Percentiles rank a stretch among this genome's conserved stretches.
Evolutionary conservation across 768 basidiomycete species (phyloP).

Genomic region (Collybia nuda): DNA sequence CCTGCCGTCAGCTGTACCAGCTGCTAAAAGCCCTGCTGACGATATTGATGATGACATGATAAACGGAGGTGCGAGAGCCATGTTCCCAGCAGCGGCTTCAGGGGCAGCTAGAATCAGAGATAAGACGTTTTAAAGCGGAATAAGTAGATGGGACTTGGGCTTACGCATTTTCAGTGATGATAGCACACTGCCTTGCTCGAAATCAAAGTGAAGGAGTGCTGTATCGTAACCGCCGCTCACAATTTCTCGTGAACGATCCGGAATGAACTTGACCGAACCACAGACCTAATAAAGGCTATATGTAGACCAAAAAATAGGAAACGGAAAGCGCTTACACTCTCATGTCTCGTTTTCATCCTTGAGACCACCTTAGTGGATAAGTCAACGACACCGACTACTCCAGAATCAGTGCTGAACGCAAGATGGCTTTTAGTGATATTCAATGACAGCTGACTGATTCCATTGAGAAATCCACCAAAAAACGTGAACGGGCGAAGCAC

Average conservation of each 20-base stretch:
- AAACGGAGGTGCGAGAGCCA: slow-evolving; percentile 75
- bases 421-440: slow-evolving; percentile 54
- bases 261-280: slow-evolving; percentile 68
- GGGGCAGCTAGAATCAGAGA: slow-evolving; percentile 29
- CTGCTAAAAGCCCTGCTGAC: slow-evolving; percentile 58
- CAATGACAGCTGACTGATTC: slow-evolving; percentile 60
- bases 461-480: slow-evolving; percentile 19
- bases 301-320: slow-evolving; percentile 2
- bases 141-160: slow-evolving; percentile 28
- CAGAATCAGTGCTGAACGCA: slow-evolving; percentile 73
- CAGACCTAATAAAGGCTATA: slow-evolving; percentile 59
- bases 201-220: slow-evolving; percentile 67
- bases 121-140: background rate
- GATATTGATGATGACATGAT: slow-evolving; percentile 64
- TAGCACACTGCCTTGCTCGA: slow-evolving; percentile 49
- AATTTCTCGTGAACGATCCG: slow-evolving; percentile 66
- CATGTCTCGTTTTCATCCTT: slow-evolving; percentile 63
- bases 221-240: slow-evolving; percentile 81
- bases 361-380: slow-evolving; percentile 44
- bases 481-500: slow-evolving; percentile 14
- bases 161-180: slow-evolving; percentile 62
- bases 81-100: slow-evolving; percentile 39
- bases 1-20: slow-evolving; percentile 75
- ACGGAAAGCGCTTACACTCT: slow-evolving; percentile 47
- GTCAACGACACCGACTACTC: slow-evolving; percentile 66